These are phyloP conservation scores for Ophioceras dolichostomum DNA, from an alignment of 2,329 filamentous ascomycete species.

Conservation along the genomic window DNA sequence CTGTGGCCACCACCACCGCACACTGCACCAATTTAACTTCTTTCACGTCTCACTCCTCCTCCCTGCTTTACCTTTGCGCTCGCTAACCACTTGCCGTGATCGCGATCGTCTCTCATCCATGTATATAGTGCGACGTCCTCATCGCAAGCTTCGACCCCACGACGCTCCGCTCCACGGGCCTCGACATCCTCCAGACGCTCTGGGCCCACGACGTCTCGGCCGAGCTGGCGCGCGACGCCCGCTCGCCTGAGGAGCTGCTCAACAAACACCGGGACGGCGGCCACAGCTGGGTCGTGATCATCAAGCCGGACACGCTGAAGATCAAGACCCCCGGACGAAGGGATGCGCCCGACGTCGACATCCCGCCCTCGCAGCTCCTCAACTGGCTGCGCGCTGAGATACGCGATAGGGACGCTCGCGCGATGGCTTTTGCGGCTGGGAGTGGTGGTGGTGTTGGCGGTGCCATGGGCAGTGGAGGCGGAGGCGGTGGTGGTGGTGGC, in stretches of 20 bases:
- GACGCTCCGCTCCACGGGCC: conserved; percentile 61
- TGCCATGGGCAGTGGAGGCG: conserved; percentile 6
- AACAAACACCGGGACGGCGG: conserved; percentile 64
- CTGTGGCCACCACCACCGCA: no score
- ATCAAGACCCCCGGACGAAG: conserved; percentile 67
- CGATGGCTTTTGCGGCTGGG: conserved; percentile 6
- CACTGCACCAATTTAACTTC: no score
- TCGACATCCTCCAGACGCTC: conserved; percentile 65
- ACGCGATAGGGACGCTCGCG: conserved; percentile 38
- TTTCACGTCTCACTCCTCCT: not conserved
- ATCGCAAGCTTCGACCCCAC: conserved; percentile 77
- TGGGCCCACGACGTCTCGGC: conserved; percentile 80
- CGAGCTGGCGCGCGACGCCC: conserved; percentile 71
- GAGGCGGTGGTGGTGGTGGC: not conserved
- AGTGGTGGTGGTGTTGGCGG: conserved; percentile 9
- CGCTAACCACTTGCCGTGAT: no score
- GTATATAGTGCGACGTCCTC: conserved; percentile 65
- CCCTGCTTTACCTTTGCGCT: no score
- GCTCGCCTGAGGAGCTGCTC: conserved; percentile 68
- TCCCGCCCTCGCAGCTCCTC: conserved; percentile 62
- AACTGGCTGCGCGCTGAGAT: conserved; percentile 72
- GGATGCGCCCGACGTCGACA: conserved; percentile 63
- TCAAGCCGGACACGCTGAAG: conserved; percentile 72
- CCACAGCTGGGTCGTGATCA: conserved; percentile 79
- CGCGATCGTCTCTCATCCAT: no score